Evolutionary conservation across 2,329 filamentous ascomycete species (phyloP), one percentile per base, ranked within the genome.

Genomic region (Trichophyton benhamiae): DNA sequence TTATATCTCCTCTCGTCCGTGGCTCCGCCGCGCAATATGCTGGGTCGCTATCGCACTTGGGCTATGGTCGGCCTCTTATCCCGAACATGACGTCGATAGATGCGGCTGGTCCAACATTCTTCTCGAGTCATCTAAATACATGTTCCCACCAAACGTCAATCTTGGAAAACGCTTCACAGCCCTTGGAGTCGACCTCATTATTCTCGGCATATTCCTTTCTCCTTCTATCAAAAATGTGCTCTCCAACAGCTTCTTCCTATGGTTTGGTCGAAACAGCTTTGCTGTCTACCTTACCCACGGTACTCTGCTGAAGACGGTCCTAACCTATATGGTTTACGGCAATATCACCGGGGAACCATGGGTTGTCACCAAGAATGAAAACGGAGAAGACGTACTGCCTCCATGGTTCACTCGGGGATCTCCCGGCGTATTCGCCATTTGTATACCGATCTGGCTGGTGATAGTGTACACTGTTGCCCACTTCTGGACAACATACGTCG

Each of bases 221-320:
- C 78, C 78, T 0, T 68, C 72, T 3, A 71, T 80, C 6, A 79
- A 81, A 65, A 73, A 74, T 27, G 72, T 80, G 20, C 76, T 82
- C 25, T 78, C 78, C 3, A 79, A 79, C 68, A 74, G 75, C 30
- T 65, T 79, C 1, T 77, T 82, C 41, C 77, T 81, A 62, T 82
- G 78, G 78, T 72, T 82, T 2, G 80, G 80, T n/a, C 75, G 77
- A 63, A 79, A 81, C 68, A 80, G 77, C 60, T 82, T 82, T 63
- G 79, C 80, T 25, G 79, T 82, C 3, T 82, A 82, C 66, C 76
- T 82, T 11, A 74, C 77, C 8, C 80, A 82, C 67, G 80, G 80
- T 55, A 81, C 79, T 0, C 74, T 82, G 15, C 68, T 82, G 53
- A 78, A 80, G 20, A 79, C 78, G 1, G 75, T 80, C 0, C 75